phyloP scores from a whole-genome alignment of 768 basidiomycete genomes.

The Fomitopsis pulvina region DNA sequence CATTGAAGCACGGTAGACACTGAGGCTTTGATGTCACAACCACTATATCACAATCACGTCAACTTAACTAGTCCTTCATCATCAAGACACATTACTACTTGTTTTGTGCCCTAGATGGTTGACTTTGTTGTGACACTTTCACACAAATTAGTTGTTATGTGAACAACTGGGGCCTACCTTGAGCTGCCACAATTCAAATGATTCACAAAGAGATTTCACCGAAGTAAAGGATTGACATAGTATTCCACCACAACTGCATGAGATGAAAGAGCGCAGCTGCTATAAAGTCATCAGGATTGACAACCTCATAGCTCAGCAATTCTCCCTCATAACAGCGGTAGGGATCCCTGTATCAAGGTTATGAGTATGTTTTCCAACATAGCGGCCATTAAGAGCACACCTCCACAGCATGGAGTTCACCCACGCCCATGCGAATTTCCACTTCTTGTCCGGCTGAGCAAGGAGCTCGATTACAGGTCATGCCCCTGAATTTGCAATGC shows the following conservation, averaged over 20 bases:
- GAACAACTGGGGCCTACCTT: too few relatives aligned
- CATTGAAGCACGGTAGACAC: too few relatives aligned
- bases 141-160: too few relatives aligned
- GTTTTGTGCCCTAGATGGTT: too few relatives aligned
- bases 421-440: constrained; percentile 19
- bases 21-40: too few relatives aligned
- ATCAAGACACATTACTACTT: too few relatives aligned
- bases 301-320: background rate
- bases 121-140: too few relatives aligned
- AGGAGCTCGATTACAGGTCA: constrained; percentile 22
- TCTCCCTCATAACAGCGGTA: background rate
- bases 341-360: background rate
- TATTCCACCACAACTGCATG: background rate
- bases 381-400: constrained; percentile 3
- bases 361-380: background rate
- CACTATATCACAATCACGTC: too few relatives aligned
- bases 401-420: constrained; percentile 21
- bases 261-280: background rate
- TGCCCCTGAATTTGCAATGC: background rate
- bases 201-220: background rate
- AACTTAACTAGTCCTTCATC: too few relatives aligned
- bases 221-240: background rate
- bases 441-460: constrained; percentile 25
- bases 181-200: background rate
- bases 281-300: background rate